Base-by-base conservation (phyloP, 106 monocot genomes). In the Triglochin maritima region DNA sequence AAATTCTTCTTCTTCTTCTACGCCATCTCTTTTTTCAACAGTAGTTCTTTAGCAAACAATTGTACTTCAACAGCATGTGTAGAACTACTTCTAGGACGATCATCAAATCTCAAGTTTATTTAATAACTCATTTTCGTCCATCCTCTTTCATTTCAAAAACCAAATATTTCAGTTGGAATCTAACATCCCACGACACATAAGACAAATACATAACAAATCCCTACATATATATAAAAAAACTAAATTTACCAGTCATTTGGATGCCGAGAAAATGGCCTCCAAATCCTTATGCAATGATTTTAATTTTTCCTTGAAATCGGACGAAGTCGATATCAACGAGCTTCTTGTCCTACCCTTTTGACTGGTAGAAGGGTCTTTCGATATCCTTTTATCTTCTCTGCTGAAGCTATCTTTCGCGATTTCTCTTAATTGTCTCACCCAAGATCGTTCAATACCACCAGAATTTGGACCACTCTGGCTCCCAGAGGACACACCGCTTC, bases 381-480 rank as follows among this genome's bases (percentile, higher is more conserved):
- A 62, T 0, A 50, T 11, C 11, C 55, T 64, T 9, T 46, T 61
- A 3, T 80, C 81, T 46, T 95, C 90, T 76, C 64, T 83, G 50
- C 81, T 80, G 64, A 96, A 96, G 72, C 95, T 88, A 4, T 85
- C 85, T 74, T 88, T 96, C 0, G 95, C 95, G 6, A 90, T 66
- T 67, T 96, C 83, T 62, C 90, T 81, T 69, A 96, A 67, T 60
- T 90, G 90, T 56, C 85, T 78, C 65, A 87, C 48, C 95, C 95
- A 96, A 56, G 87, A 83, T 72, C 77, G 77, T 72, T 90, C 95
- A 5, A 68, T 71, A 1, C 65, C 70, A 4, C 68, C 77, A 8
- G 68, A 56, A 14, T 51, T 67, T 17, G 64, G 69, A 7, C 3
- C 60, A 4, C 0, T 54, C 44, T 9, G 47, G 4, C 15, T 59